Base-by-base conservation (phyloP, 495 filamentous ascomycete genomes). In the Aspergillus homomorphus region DNA sequence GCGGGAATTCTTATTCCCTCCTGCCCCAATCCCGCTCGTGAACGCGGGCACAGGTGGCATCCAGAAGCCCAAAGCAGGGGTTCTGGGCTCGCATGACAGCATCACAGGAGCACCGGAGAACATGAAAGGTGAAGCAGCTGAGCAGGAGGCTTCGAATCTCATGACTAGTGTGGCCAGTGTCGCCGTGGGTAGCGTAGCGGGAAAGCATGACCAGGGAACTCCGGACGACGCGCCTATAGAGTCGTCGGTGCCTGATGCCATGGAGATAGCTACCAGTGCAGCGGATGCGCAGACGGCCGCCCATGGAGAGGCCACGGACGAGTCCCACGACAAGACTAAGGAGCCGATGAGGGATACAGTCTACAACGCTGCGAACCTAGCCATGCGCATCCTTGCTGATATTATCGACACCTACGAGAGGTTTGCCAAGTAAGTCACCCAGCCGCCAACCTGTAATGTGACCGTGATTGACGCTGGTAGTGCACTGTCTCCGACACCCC, bases 111-210 rank as follows among this genome's bases (percentile, higher is more conserved):
- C 87, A 0, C 88, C 90, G 0, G 89, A 96, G 71, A 89, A 87
- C 54, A 85, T 91, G 67, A 87, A 91, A 63, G 91, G 91, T 18
- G 91, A 95, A 68, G 89, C 90, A 0, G 90, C 90, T 5, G 91
- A 96, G 66, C 83, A 88, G 58, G 91, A 96, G 69, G 91, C 91
- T 2, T 85, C 79, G 61, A 92, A 91, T 62, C 85, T 96, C 59
- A 84, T 94, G 33, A 87, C 86, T 60, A 83, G 86, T 26, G 85
- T 94, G 54, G 87, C 89, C 6, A 81, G 80, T 2, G 84, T 96
- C 9, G 89, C 88, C 0, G 74, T 94, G 41, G 85, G 85, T 50
- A 89, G 87, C 53, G 89, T 89, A 0, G 83, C 87, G 0, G 91
- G 89, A 0, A 92, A 92, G 62, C 80, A 86, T 58, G 82, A 84